Base-by-base conservation (phyloP, 257 asterid species). In the Plantago elongata region DNA sequence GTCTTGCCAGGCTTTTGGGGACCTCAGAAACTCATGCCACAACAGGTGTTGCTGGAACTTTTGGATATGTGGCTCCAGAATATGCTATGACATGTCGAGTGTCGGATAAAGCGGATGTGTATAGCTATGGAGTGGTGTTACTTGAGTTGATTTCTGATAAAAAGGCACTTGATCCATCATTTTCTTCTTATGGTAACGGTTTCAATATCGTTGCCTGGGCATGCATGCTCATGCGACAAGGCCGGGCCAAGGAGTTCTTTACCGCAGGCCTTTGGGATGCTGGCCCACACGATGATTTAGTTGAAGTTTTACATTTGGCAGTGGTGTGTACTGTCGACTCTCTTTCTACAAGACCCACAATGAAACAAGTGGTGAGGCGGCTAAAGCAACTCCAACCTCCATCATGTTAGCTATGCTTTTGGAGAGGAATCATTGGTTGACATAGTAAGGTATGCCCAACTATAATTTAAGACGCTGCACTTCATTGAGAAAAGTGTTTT, bases 161-260 rank as follows among this genome's bases (percentile, higher is more conserved):
- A 83, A 91, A 86, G 62, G 96, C 88, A 3, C 76, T 91, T 5
- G 98, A 91, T 46, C 98, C 98, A 1, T 91, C 95, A 2, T 88
- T 91, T 54, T 88, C 95, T n/a, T 74, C 94, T 2, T 91, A 78
- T 7, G 98, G 95, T 9, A 82, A 91, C 37, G 96, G 96, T 1
- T 91, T 91, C 79, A 86, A 91, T 75, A 88, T 91, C 3, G 96
- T 88, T 3, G 88, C 88, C 1, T 91, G 98, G 98, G 98, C 94
- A 1, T 75, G 87, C 69, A 88, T 88, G 96, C 95, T 88, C 16
- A 51, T 91, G 74, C 60, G 94, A 17, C 85, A 82, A 63, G 95
- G 98, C 6, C 81, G 88, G 27, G 94, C 94, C 3, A 84, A 77
- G 74, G 96, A 91, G 81, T 82, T 91, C 81, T 91, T 91, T 60